Percentiles rank a stretch among this genome's conserved stretches.
These are phyloP conservation scores for Yarrowia alimentaria DNA, from an alignment of 805 yeast genomes.

Conservation along the genomic window DNA sequence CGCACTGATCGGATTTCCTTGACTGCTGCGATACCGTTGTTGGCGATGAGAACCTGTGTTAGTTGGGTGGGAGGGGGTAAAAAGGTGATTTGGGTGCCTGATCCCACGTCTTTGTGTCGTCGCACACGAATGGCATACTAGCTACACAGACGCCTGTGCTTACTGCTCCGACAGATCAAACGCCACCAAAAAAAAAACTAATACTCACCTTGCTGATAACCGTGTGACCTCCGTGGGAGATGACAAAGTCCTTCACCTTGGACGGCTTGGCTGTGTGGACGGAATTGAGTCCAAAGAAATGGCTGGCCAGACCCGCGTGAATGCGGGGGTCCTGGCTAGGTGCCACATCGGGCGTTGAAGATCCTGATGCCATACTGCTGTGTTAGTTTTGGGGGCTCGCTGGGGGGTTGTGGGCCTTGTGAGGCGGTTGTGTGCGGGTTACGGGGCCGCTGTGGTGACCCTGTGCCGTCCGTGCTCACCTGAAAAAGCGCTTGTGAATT, in stretches of 20 bases:
- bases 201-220: constrained; percentile 64
- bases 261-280: constrained; percentile 69
- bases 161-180: no score
- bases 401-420: no score
- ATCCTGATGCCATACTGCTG: constrained; percentile 28
- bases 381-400: background rate
- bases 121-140: background rate
- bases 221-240: constrained; percentile 87
- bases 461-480: constrained; percentile 7
- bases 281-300: constrained; percentile 81
- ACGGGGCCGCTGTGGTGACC: background rate
- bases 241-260: constrained; percentile 78
- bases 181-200: no score
- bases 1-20: constrained; percentile 96
- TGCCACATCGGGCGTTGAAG: constrained; percentile 27
- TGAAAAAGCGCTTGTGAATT: constrained; percentile 21
- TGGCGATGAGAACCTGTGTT: constrained; percentile 74
- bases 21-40: constrained; percentile 99
- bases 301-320: constrained; percentile 51
- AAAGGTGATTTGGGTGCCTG: no score
- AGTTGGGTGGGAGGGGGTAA: background rate
- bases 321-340: constrained; percentile 16
- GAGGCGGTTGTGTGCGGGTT: no score
- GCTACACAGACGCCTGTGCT: background rate
- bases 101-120: background rate